Conservation (phyloP, 768 basidiomycete species). For the Tulasnella sp. region DNA sequence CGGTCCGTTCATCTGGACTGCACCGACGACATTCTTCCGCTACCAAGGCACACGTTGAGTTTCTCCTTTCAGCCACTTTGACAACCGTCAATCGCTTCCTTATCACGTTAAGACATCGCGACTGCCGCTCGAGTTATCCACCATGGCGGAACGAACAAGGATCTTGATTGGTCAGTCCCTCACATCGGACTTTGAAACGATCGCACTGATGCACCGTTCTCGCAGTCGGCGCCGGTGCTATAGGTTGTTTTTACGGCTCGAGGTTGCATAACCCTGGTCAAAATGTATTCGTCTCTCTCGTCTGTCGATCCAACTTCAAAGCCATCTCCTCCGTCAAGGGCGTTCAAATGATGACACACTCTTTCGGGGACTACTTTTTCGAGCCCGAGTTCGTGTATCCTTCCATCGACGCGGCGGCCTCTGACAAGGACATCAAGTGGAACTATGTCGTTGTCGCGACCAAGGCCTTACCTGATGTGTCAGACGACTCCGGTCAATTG, state of each 20-base stretch:
- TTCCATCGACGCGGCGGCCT: slow-evolving; percentile 20
- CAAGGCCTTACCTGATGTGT: slow-evolving; percentile 25
- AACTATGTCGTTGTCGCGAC: slow-evolving; percentile 27
- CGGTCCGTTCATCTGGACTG: no score
- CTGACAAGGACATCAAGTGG: slow-evolving; percentile 16
- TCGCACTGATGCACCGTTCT: not conserved
- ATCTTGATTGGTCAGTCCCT: slow-evolving; percentile 1
- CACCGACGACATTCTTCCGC: not conserved
- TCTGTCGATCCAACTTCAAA: slow-evolving; percentile 26
- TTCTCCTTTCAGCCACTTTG: no score
- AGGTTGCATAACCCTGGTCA: slow-evolving; percentile 21
- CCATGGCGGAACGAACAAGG: not conserved
- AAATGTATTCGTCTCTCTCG: slow-evolving; percentile 23
- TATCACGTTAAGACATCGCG: not conserved
- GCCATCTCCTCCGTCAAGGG: slow-evolving; percentile 22
- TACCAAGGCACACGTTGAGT: not conserved
- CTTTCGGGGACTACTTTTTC: slow-evolving; percentile 25
- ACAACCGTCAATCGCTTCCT: not conserved
- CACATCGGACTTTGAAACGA: not conserved
- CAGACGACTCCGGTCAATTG: slow-evolving; percentile 21
- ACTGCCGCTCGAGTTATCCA: not conserved
- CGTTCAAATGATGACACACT: slow-evolving; percentile 23
- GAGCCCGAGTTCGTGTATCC: slow-evolving; percentile 23
- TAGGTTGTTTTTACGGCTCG: slow-evolving; percentile 26
- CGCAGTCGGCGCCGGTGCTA: slow-evolving; percentile 25